Conservation (phyloP, 2,329 filamentous ascomycete species). For the Fusarium buharicum region DNA sequence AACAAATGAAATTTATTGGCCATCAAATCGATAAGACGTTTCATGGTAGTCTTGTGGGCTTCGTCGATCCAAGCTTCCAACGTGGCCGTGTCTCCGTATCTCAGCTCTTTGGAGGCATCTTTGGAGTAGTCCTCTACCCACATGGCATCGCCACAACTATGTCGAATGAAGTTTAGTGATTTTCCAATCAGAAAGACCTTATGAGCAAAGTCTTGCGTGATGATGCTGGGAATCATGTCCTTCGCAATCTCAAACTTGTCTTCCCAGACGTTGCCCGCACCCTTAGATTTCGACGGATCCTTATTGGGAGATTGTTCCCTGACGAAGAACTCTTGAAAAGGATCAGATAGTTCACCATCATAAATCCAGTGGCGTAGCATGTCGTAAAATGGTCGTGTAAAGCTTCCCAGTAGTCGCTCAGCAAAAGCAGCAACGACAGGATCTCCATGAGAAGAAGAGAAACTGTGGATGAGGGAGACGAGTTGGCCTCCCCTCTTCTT, state of each 20-base stretch:
- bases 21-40: constrained; percentile 92
- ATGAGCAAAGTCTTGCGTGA: constrained; percentile 91
- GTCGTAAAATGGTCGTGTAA: constrained; percentile 95
- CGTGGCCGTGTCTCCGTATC: constrained; percentile 91
- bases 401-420: constrained; percentile 84
- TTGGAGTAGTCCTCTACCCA: constrained; percentile 98
- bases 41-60: constrained; percentile 98
- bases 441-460: constrained; percentile 93
- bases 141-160: constrained; percentile 90
- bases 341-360: constrained; percentile 96
- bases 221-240: constrained; percentile 90
- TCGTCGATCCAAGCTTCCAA: constrained; percentile 95
- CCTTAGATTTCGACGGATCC: constrained; percentile 64
- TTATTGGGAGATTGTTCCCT: constrained; percentile 73
- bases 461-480: constrained; percentile 91
- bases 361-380: constrained; percentile 98
- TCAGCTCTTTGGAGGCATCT: constrained; percentile 87
- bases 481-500: constrained; percentile 87
- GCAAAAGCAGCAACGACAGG: constrained; percentile 94
- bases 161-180: constrained; percentile 96
- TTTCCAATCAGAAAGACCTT: constrained; percentile 98
- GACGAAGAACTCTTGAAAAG: constrained; percentile 95
- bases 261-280: constrained; percentile 93
- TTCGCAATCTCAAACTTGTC: constrained; percentile 92
- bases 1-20: constrained; percentile 94